These are phyloP conservation scores for Trypanosoma avium DNA, from an alignment of 208 protist genomes.

Conservation along the genomic window DNA sequence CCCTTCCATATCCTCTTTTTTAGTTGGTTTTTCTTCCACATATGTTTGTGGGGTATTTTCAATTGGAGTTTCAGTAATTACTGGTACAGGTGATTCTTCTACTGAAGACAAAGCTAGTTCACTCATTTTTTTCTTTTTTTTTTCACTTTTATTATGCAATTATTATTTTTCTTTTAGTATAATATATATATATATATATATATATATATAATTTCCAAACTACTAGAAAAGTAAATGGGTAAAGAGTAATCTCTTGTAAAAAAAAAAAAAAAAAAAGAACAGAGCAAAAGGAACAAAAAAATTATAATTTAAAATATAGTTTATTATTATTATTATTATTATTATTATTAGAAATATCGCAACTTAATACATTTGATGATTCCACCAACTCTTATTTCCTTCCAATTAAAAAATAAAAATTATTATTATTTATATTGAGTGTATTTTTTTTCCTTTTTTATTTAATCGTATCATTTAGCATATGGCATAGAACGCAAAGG, in stretches of 20 bases:
- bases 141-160: too few species aligned
- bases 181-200: too few species aligned
- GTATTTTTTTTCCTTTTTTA: background rate
- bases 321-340: conserved; percentile 7
- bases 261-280: conserved; percentile 20
- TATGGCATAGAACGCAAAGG: conserved; percentile 18
- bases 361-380: too few species aligned
- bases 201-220: too few species aligned
- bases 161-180: background rate
- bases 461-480: conserved; percentile 23
- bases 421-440: background rate
- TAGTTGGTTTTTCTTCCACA: background rate
- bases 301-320: background rate
- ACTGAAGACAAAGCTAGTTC: too few species aligned
- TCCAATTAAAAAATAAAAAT: background rate
- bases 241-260: background rate
- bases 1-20: background rate
- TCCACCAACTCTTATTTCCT: too few species aligned
- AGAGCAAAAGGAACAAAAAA: conserved; percentile 15
- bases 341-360: background rate
- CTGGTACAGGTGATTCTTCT: background rate
- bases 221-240: background rate
- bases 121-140: too few species aligned
- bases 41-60: background rate
- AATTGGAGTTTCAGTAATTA: background rate